These are phyloP conservation scores for Coemansia sp. DNA, from an alignment of 192 early-diverging fungal species.

Conservation along the genomic window DNA sequence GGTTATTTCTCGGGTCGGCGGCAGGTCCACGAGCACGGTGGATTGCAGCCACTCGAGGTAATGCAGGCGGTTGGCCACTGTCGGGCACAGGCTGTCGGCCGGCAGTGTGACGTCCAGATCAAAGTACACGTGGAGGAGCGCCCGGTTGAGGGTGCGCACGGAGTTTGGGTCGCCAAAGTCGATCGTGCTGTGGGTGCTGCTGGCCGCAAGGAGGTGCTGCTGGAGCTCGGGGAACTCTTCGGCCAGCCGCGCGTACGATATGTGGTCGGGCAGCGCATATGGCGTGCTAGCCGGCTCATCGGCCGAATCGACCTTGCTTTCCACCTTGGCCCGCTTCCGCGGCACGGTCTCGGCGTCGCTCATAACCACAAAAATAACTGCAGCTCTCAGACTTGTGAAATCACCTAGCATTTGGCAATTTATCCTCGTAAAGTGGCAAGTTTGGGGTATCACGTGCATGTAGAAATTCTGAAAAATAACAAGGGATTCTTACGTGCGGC, in stretches of 20 bases:
- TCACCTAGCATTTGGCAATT: background rate
- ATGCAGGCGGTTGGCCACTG: slow-evolving; percentile 24
- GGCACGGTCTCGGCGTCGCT: background rate
- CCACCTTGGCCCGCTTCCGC: background rate
- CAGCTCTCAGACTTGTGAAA: too few relatives aligned
- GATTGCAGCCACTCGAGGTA: slow-evolving; percentile 27
- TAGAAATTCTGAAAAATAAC: background rate
- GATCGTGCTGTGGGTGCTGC: slow-evolving; percentile 3
- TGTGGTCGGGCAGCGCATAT: slow-evolving; percentile 14
- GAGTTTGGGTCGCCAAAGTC: slow-evolving; percentile 20
- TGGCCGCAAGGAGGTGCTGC: slow-evolving; percentile 3
- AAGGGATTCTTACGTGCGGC: slow-evolving; percentile 6
- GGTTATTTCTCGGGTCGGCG: background rate
- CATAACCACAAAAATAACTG: too few relatives aligned
- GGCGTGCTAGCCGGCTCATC: too few relatives aligned
- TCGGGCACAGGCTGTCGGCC: slow-evolving; percentile 25
- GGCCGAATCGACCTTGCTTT: too few relatives aligned
- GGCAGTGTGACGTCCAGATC: slow-evolving; percentile 25
- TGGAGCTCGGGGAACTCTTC: slow-evolving; percentile 8
- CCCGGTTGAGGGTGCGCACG: slow-evolving; percentile 26
- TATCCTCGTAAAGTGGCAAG: background rate
- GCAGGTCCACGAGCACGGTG: slow-evolving; percentile 11
- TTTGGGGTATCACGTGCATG: background rate
- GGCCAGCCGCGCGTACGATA: slow-evolving; percentile 14
- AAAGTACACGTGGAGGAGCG: slow-evolving; percentile 33